These are phyloP conservation scores for Cymbopogon citratus DNA, from an alignment of 176 grass and related monocot genomes.

Conservation along the genomic window DNA sequence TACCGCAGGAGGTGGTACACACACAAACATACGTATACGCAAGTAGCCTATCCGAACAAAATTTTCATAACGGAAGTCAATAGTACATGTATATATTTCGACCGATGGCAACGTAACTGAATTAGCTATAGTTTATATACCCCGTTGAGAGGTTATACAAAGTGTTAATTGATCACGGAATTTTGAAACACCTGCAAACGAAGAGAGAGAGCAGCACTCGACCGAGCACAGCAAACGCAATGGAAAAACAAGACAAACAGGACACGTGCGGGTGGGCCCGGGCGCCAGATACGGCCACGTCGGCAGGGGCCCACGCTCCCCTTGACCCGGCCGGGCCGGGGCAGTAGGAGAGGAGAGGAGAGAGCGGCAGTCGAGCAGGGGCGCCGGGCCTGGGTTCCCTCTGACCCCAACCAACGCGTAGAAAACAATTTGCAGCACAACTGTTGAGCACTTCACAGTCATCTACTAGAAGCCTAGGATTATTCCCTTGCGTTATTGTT, in stretches of 20 bases:
- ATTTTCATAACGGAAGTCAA: not conserved
- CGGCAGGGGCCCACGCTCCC: constrained; percentile 29
- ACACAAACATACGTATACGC: not conserved
- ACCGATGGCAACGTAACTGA: not conserved
- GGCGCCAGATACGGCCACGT: constrained; percentile 33
- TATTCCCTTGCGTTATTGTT: not conserved
- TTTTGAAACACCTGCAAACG: not conserved
- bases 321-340: constrained; percentile 44
- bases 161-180: not conserved
- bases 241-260: constrained; percentile 8
- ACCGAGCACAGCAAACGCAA: not conserved
- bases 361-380: constrained; percentile 27
- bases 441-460: not conserved
- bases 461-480: not conserved
- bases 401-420: constrained; percentile 32
- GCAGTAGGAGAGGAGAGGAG: not conserved
- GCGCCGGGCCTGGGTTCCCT: constrained; percentile 69
- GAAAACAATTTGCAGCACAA: constrained; percentile 23
- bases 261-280: constrained; percentile 33
- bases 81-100: not conserved
- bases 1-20: not conserved
- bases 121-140: not conserved
- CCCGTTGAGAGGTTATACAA: not conserved
- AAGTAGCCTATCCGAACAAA: not conserved
- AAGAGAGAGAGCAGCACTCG: not conserved